Conservation (phyloP, 306 rosid species). For the Cicer chorassanicum region DNA sequence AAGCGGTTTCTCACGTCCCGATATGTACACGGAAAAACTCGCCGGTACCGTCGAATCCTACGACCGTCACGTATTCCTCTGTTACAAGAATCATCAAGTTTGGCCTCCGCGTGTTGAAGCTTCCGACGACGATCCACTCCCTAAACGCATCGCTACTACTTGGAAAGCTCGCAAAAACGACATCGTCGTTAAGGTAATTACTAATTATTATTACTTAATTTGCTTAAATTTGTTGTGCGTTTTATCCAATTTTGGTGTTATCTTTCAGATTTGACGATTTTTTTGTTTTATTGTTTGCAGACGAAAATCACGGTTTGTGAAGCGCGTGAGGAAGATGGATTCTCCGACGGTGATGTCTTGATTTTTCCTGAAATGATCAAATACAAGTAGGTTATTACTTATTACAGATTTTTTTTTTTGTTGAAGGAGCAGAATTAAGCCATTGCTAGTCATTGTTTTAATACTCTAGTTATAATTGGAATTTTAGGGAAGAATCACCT, state of each 20-base stretch:
- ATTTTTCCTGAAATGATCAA: slow-evolving; percentile 87
- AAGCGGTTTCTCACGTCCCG: slow-evolving; percentile 77
- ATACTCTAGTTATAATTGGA: no score
- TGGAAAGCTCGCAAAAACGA: slow-evolving; percentile 66
- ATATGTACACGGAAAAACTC: slow-evolving; percentile 73
- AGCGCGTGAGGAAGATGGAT: slow-evolving; percentile 65
- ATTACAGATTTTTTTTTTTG: no score
- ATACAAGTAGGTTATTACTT: slow-evolving; percentile 54
- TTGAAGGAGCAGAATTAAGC: no score
- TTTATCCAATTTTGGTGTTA: background rate
- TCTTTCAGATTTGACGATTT: background rate
- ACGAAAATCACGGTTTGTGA: slow-evolving; percentile 78
- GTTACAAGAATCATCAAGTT: slow-evolving; percentile 68
- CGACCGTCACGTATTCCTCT: slow-evolving; percentile 88
- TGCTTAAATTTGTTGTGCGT: background rate
- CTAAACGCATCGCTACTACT: slow-evolving; percentile 60
- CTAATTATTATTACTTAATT: background rate
- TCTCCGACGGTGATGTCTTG: slow-evolving; percentile 74
- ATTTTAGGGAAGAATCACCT: no score
- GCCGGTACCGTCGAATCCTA: slow-evolving; percentile 73
- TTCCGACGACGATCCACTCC: slow-evolving; percentile 72
- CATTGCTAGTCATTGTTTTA: no score
- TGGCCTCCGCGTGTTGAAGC: slow-evolving; percentile 83
- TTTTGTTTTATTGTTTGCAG: slow-evolving; percentile 47
- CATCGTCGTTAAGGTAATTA: slow-evolving; percentile 56